Conservation (phyloP, 2,329 filamentous ascomycete genomes). For the Verticillium longisporum region DNA sequence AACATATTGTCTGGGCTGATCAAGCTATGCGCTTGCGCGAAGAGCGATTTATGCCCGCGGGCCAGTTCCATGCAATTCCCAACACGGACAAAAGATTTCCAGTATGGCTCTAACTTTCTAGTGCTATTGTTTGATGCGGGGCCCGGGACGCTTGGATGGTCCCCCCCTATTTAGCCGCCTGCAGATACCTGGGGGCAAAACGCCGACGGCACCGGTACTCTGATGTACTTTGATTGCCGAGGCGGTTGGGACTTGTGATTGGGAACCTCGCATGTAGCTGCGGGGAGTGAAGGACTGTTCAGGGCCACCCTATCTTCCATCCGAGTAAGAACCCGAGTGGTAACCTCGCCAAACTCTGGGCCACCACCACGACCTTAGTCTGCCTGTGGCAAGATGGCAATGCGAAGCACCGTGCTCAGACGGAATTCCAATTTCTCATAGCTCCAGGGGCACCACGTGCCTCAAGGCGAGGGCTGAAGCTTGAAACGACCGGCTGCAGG, state of each 20-base stretch:
- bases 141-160: constrained; percentile 14
- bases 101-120: constrained; percentile 29
- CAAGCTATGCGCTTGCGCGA: too few species aligned
- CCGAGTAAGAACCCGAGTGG: too few species aligned
- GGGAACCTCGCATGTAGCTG: too few species aligned
- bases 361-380: constrained; percentile 45
- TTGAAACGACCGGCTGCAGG: neutral
- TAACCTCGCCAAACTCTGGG: constrained; percentile 23
- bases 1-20: too few species aligned
- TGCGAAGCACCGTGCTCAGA: constrained; percentile 7
- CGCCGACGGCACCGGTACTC: too few species aligned
- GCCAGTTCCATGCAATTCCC: too few species aligned
- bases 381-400: constrained; percentile 47
- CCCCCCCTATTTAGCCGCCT: neutral
- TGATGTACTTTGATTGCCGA: too few species aligned
- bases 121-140: constrained; percentile 39
- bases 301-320: too few species aligned
- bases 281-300: too few species aligned
- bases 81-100: too few species aligned
- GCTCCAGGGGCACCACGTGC: neutral
- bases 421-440: neutral
- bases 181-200: constrained; percentile 25
- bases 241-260: too few species aligned
- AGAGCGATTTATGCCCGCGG: too few species aligned
- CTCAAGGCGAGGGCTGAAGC: neutral